These are phyloP conservation scores for Stachybotrys chartarum DNA, from an alignment of 2,329 filamentous ascomycete species.

Conservation along the genomic window DNA sequence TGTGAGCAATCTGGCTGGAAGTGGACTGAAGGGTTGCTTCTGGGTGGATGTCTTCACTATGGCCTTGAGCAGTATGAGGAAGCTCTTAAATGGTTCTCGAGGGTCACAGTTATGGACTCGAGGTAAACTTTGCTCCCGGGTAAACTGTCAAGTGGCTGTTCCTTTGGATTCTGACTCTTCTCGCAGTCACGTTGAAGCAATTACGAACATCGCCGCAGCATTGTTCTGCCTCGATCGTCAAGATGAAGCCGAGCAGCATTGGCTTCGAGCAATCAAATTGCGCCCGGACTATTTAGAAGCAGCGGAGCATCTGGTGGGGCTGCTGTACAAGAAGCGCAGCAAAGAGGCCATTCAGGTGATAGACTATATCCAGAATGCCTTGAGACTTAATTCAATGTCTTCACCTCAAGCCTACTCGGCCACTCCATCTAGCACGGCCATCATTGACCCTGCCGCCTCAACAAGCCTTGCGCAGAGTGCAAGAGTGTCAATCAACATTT, in stretches of 20 bases:
- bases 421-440: background rate
- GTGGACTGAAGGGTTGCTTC: conserved; percentile 89
- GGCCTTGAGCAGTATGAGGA: conserved; percentile 78
- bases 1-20: conserved; percentile 77
- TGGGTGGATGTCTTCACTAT: conserved; percentile 88
- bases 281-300: conserved; percentile 90
- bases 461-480: background rate
- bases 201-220: conserved; percentile 88
- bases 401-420: background rate
- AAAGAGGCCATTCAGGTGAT: conserved; percentile 85
- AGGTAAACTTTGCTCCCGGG: conserved; percentile 36
- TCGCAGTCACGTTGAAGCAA: conserved; percentile 76
- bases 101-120: conserved; percentile 48
- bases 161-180: conserved; percentile 19
- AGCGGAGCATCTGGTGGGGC: conserved; percentile 84
- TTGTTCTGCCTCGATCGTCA: conserved; percentile 76
- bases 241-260: conserved; percentile 77
- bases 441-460: background rate
- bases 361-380: conserved; percentile 68
- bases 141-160: conserved; percentile 21
- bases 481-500: background rate
- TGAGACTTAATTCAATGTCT: conserved; percentile 37
- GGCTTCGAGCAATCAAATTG: conserved; percentile 75
- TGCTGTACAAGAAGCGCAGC: conserved; percentile 77
- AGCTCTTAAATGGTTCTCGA: conserved; percentile 66